phyloP scores from a whole-genome alignment of 495 filamentous ascomycete genomes.

The Penicillium crystallinum region DNA sequence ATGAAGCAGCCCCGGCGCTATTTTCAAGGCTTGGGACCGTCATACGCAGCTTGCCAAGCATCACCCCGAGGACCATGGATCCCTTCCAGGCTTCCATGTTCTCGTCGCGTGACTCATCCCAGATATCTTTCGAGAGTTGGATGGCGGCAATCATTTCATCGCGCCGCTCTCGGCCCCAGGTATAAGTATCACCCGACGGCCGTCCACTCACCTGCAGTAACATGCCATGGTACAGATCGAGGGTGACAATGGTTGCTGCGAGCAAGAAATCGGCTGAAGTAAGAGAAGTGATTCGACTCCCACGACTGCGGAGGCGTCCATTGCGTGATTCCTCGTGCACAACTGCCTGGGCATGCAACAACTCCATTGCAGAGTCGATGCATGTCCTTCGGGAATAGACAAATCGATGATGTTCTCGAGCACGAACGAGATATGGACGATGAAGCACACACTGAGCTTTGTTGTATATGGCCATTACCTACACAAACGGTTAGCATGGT shows the following conservation, averaged over 20 bases:
- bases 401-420: slow-evolving; percentile 75
- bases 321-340: slow-evolving; percentile 69
- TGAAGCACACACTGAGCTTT: slow-evolving; percentile 87
- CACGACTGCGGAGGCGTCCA: slow-evolving; percentile 66
- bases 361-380: slow-evolving; percentile 79
- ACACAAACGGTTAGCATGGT: slow-evolving; percentile 9
- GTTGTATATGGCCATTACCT: slow-evolving; percentile 81
- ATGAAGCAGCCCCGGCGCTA: slow-evolving; percentile 16
- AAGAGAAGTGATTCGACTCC: slow-evolving; percentile 69
- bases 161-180: slow-evolving; percentile 65
- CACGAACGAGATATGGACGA: slow-evolving; percentile 72
- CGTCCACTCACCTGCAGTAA: slow-evolving; percentile 33
- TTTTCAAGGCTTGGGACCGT: slow-evolving; percentile 23
- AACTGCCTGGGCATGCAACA: slow-evolving; percentile 69
- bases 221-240: slow-evolving; percentile 62
- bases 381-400: slow-evolving; percentile 79
- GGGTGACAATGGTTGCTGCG: slow-evolving; percentile 78
- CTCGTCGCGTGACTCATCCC: slow-evolving; percentile 66
- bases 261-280: slow-evolving; percentile 82
- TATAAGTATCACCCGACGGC: slow-evolving; percentile 50
- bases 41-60: slow-evolving; percentile 67
- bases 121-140: slow-evolving; percentile 68
- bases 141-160: slow-evolving; percentile 70
- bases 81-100: slow-evolving; percentile 91
- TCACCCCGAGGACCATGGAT: slow-evolving; percentile 66